Conservation (phyloP, 768 basidiomycete species). For the Crassisporium funariophilum region DNA sequence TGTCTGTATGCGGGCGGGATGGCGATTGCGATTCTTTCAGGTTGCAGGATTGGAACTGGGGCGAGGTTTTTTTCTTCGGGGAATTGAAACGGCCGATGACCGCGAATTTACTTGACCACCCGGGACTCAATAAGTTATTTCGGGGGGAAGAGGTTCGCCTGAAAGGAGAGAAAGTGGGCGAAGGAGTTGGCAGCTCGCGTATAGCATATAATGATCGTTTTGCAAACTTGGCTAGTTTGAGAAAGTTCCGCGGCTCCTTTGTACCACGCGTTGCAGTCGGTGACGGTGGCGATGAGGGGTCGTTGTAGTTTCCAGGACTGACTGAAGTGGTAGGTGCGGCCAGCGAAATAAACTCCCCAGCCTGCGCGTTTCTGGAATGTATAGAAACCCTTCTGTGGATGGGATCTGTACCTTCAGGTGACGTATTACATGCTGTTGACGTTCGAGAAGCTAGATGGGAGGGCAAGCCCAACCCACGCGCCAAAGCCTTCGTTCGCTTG, state of each 20-base stretch:
- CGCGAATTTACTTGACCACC: slow-evolving; percentile 6
- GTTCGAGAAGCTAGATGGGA: slow-evolving; percentile 13
- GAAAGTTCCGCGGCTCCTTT: slow-evolving; percentile 3
- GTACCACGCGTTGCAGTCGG: too few relatives aligned
- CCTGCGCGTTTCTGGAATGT: too few relatives aligned
- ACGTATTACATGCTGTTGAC: slow-evolving; percentile 8
- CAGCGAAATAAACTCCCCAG: too few relatives aligned
- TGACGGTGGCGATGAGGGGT: not conserved
- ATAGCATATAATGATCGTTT: slow-evolving; percentile 15
- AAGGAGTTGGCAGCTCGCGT: slow-evolving; percentile 12
- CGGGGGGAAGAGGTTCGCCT: not conserved
- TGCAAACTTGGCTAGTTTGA: slow-evolving; percentile 11
- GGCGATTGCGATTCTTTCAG: too few relatives aligned
- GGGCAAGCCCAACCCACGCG: slow-evolving; percentile 18
- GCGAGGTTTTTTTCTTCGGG: too few relatives aligned
- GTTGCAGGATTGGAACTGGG: too few relatives aligned
- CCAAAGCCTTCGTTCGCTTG: slow-evolving; percentile 9
- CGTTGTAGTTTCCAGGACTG: too few relatives aligned
- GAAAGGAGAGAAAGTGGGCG: slow-evolving; percentile 4
- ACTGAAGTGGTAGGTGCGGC: too few relatives aligned
- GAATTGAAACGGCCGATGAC: slow-evolving; percentile 2
- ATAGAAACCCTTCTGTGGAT: too few relatives aligned
- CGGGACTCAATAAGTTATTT: slow-evolving; percentile 1
- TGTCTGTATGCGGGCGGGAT: too few relatives aligned
- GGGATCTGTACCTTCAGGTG: too few relatives aligned